phyloP scores from a whole-genome alignment of 2,329 filamentous ascomycete species.

The Verticillium longisporum region DNA sequence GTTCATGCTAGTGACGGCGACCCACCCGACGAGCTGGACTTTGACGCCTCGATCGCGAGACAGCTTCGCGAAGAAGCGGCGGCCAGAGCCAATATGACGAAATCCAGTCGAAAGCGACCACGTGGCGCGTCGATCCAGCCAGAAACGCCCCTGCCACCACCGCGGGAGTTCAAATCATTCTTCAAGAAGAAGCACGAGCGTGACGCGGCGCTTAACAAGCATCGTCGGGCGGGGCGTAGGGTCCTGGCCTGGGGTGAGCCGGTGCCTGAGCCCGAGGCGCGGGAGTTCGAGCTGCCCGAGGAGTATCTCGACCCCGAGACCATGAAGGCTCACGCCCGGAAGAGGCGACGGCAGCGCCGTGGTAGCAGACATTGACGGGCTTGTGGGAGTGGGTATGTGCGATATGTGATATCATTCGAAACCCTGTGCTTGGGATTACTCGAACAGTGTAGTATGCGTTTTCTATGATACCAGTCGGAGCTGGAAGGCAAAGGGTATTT shows the following conservation, averaged over 20 bases:
- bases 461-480: background rate
- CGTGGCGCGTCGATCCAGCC: conserved; percentile 12
- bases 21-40: conserved; percentile 59
- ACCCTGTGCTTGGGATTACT: background rate
- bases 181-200: conserved; percentile 75
- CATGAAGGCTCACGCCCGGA: conserved; percentile 53
- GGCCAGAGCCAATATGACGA: conserved; percentile 33
- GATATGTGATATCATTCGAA: background rate
- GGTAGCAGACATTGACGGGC: conserved; percentile 32
- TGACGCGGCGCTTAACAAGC: conserved; percentile 68
- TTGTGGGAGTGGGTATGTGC: background rate
- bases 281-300: conserved; percentile 69
- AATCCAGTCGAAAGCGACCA: conserved; percentile 20
- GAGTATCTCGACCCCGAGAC: conserved; percentile 53
- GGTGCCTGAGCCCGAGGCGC: conserved; percentile 64
- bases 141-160: conserved; percentile 20
- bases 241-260: conserved; percentile 75
- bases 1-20: conserved; percentile 17
- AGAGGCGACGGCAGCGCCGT: conserved; percentile 53
- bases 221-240: conserved; percentile 62
- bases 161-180: conserved; percentile 75
- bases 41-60: conserved; percentile 64
- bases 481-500: background rate
- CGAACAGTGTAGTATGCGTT: background rate
- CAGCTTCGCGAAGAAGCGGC: conserved; percentile 70